Conservation (phyloP, 495 filamentous ascomycete genomes). For the Podospora sp. region DNA sequence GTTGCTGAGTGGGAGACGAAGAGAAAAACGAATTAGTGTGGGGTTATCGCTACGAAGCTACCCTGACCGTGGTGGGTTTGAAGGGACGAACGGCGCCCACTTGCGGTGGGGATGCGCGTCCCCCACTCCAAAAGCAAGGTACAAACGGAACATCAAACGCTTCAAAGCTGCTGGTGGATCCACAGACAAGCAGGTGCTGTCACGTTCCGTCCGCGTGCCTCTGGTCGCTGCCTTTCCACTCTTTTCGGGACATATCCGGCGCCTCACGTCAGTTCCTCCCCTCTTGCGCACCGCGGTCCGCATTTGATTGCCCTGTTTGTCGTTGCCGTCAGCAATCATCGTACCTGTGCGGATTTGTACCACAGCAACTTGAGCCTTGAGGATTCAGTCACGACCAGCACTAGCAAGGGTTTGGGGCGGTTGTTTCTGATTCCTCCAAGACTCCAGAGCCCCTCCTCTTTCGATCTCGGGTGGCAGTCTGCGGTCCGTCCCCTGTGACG, state of each 20-base stretch:
- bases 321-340: neutral
- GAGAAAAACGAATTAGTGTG: neutral
- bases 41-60: neutral
- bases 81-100: neutral
- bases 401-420: neutral
- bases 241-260: neutral
- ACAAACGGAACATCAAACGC: constrained; percentile 10
- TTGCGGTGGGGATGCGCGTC: constrained; percentile 1
- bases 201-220: neutral
- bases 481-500: constrained; percentile 17
- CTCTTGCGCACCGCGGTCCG: neutral
- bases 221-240: neutral
- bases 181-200: neutral
- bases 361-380: neutral
- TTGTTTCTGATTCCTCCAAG: neutral
- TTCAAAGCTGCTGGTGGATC: neutral
- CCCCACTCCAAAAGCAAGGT: constrained; percentile 10
- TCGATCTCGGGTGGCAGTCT: constrained; percentile 1
- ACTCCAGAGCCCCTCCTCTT: neutral
- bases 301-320: neutral
- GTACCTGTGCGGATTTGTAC: neutral
- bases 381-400: neutral
- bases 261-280: neutral
- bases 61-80: neutral
- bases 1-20: neutral